These are phyloP conservation scores for Cucurbita moschata DNA, from an alignment of 306 rosid genomes.

Conservation along the genomic window DNA sequence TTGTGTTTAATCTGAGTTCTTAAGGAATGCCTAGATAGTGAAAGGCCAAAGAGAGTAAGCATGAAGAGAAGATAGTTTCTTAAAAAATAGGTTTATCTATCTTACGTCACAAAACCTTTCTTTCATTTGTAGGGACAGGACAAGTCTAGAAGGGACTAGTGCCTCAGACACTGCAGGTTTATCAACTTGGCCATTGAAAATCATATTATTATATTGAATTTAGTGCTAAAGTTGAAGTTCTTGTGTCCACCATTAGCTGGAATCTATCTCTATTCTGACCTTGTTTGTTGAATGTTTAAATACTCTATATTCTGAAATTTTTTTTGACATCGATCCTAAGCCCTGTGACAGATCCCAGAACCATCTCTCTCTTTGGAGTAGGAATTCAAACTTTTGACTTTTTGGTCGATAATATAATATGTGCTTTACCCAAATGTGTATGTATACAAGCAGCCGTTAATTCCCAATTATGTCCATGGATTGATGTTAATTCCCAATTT, in stretches of 20 bases:
- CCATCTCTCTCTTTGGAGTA: background rate
- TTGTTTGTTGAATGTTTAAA: background rate
- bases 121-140: slow-evolving; percentile 2
- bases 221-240: background rate
- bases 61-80: background rate
- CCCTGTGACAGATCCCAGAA: too few species aligned
- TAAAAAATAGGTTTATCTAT: background rate
- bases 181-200: slow-evolving; percentile 5
- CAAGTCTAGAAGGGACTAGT: slow-evolving; percentile 4
- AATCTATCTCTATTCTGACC: background rate
- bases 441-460: background rate
- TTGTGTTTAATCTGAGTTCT: background rate
- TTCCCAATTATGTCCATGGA: background rate
- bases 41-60: background rate
- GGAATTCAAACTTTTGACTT: too few species aligned
- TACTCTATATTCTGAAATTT: background rate
- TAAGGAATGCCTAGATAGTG: background rate
- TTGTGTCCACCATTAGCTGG: background rate
- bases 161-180: slow-evolving; percentile 1
- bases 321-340: background rate
- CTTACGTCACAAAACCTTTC: background rate
- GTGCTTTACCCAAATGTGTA: background rate
- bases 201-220: background rate
- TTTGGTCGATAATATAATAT: background rate
- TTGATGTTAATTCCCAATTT: background rate